phyloP scores from a whole-genome alignment of 148 eudicot genomes.

The Tetragonia tetragonoides region DNA sequence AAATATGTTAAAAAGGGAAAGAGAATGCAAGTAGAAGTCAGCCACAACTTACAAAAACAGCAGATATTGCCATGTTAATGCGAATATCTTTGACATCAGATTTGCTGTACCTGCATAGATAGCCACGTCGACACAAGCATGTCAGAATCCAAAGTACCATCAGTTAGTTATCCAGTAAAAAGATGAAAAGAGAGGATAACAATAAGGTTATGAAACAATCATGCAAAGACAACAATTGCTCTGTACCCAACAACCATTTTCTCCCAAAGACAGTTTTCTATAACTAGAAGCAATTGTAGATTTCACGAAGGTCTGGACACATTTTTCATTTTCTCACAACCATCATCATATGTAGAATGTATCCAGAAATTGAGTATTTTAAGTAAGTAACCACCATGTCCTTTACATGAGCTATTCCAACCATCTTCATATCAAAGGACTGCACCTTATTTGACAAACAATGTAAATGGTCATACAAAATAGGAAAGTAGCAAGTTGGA shows the following conservation, averaged over 20 bases:
- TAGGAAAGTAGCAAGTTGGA: neutral
- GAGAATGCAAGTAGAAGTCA: conserved; percentile 3
- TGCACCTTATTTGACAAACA: neutral
- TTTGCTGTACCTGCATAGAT: conserved; percentile 63
- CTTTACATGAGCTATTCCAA: neutral
- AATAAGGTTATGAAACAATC: no score
- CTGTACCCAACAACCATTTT: neutral
- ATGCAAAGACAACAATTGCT: no score
- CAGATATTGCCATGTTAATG: conserved; percentile 86
- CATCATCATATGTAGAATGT: neutral
- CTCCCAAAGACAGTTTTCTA: neutral
- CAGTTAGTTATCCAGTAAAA: neutral
- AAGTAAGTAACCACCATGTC: neutral
- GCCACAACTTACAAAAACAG: conserved; percentile 80
- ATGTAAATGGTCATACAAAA: neutral
- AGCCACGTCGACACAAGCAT: neutral
- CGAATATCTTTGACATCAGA: conserved; percentile 70
- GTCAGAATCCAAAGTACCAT: conserved; percentile 12
- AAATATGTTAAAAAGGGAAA: conserved; percentile 6
- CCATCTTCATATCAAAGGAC: neutral
- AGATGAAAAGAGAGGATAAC: neutral
- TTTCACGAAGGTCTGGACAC: neutral
- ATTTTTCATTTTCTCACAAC: neutral
- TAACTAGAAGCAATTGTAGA: neutral
- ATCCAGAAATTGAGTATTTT: neutral